Evolutionary conservation across 768 basidiomycete species (phyloP).

Genomic region (Naganishia vishniacii): DNA sequence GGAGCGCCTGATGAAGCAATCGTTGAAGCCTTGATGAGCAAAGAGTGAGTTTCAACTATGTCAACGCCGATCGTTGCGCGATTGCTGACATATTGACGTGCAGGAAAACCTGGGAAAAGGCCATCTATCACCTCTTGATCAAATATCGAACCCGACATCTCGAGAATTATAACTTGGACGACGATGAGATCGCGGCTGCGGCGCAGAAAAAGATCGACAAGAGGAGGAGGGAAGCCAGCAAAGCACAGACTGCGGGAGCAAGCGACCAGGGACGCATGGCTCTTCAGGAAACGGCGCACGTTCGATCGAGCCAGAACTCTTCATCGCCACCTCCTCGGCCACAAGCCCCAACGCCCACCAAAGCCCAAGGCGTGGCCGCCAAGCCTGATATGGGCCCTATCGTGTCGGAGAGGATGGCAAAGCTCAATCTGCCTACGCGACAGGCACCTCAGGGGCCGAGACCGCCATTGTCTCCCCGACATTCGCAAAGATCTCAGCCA

Average conservation of each 20-base stretch:
- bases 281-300: constrained; percentile 4
- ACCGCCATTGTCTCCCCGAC: constrained; percentile 39
- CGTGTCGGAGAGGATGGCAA: constrained; percentile 22
- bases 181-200: constrained; percentile 54
- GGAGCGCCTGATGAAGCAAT: constrained; percentile 70
- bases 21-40: constrained; percentile 57
- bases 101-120: constrained; percentile 90
- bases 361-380: constrained; percentile 45
- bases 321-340: constrained; percentile 38
- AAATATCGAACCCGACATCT: constrained; percentile 71
- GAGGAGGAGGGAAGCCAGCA: constrained; percentile 6
- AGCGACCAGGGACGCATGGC: neutral
- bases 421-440: constrained; percentile 28
- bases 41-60: constrained; percentile 48
- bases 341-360: constrained; percentile 49
- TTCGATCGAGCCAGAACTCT: constrained; percentile 1
- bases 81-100: constrained; percentile 9
- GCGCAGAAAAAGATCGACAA: constrained; percentile 4
- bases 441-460: constrained; percentile 43
- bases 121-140: constrained; percentile 83
- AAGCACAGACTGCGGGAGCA: constrained; percentile 9
- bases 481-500: constrained; percentile 23
- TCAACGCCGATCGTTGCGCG: neutral
- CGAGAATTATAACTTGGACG: constrained; percentile 60
- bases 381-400: constrained; percentile 23